Evolutionary conservation across 2,329 filamentous ascomycete species (phyloP), one percentile per base, ranked within the genome.

Genomic region (Sclerotiophoma versabilis): DNA sequence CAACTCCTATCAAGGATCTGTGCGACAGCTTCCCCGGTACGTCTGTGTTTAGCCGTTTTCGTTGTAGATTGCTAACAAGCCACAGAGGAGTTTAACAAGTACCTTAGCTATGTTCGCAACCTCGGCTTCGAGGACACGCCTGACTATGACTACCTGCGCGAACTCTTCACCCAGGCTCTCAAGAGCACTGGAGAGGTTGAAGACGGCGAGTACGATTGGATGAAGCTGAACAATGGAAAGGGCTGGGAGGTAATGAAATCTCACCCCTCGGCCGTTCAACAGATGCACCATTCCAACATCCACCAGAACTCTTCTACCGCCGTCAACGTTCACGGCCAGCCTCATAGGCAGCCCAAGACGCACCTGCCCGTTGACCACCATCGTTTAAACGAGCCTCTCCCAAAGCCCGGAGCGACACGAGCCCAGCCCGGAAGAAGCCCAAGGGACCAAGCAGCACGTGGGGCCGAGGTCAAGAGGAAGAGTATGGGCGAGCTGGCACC

Each of bases 161-260:
- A 97, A 72, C 87, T 99, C 51, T 96, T 99, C 80, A 97, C 93
- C 1, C 91, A 96, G 77, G 92, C 93, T 17, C 84, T 98, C 61
- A 96, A 97, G 84, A 93, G 92, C 75, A 90, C 90, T 2, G 93
- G 93, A 50, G 93, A 96, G 69, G 88, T 97, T 8, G 95, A 98
- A 75, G 95, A 99, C 77, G 95, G 95, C 71, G 93, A 98, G 76
- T 99, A 98, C 77, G 95, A 99, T 80, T 99, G 95, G 95, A 96
- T 98, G 92, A 97, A 96, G 84, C 83, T 96, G 67, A 95, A 92
- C 81, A 91, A 92, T 79, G 88, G 88, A 66, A 95, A 96, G 79
- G 92, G 92, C 60, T 96, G 91, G 91, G 92, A 96, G 78, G 86
- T 85, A 55, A 91, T 88, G 76, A 89, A 89, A 73, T 80, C 83